phyloP scores from a whole-genome alignment of 139 green algal genomes.

The Auxenochlorella pyrenoidosa region DNA sequence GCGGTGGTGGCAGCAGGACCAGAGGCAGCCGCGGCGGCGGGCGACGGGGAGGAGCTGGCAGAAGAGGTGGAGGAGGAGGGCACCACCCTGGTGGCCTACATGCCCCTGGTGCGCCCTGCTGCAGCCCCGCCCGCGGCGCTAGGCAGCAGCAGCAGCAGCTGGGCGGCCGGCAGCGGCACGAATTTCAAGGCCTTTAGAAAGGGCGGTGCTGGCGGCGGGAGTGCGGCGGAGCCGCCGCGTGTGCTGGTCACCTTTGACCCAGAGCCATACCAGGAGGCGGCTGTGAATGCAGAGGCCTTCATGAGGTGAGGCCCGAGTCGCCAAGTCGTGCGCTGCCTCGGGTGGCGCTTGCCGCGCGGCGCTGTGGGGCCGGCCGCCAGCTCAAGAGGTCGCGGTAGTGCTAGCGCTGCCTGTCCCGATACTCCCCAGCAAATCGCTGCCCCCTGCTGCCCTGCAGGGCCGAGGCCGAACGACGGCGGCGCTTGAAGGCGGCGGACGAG shows the following conservation, averaged over 20 bases:
- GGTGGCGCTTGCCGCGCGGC: not conserved
- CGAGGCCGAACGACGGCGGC: constrained; percentile 17
- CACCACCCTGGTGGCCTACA: not conserved
- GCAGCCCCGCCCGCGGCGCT: not conserved
- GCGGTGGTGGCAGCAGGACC: not conserved
- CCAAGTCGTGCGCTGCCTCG: not conserved
- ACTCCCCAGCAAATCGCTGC: not conserved
- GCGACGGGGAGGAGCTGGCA: not conserved
- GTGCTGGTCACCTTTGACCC: not conserved
- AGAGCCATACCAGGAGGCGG: constrained; percentile 10
- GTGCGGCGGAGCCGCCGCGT: not conserved
- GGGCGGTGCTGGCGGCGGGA: not conserved
- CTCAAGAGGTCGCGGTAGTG: too few species aligned
- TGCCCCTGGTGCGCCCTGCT: not conserved
- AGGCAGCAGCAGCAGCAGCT: not conserved
- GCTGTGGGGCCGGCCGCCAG: too few species aligned
- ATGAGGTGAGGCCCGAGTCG: not conserved
- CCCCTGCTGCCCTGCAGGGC: not conserved
- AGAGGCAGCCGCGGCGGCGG: not conserved
- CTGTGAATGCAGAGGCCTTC: constrained; percentile 9
- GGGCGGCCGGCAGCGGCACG: not conserved
- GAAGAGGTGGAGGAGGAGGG: not conserved
- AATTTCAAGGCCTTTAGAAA: constrained; percentile 32
- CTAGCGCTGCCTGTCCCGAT: not conserved
- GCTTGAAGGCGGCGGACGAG: constrained; percentile 18